Evolutionary conservation across 148 eudicot species (phyloP).

Genomic region (Heliamphora exappendiculata): DNA sequence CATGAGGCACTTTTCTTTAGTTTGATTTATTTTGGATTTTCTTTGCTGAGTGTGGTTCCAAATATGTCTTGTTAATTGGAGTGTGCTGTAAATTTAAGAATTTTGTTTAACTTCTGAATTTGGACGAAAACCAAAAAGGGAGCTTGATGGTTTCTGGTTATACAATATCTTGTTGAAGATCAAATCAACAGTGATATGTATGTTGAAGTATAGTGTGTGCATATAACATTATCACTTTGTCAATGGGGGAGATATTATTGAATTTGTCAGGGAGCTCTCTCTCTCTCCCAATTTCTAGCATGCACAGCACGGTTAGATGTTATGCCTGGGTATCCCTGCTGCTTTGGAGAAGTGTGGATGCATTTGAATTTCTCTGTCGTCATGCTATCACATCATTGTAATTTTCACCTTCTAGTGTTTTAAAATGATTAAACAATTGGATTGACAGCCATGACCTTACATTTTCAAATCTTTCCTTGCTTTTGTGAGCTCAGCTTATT

Average conservation of each 20-base stretch:
- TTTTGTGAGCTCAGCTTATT: slow-evolving; percentile 8
- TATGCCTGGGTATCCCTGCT: background rate
- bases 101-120: background rate
- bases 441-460: background rate
- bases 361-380: background rate
- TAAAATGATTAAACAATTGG: background rate
- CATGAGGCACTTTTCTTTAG: background rate
- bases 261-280: background rate
- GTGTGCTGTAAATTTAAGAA: background rate
- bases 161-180: background rate
- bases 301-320: background rate
- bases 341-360: background rate
- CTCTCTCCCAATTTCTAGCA: background rate
- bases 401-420: background rate
- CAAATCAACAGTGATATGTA: background rate
- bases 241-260: background rate
- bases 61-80: background rate
- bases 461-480: background rate
- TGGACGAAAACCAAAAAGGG: background rate
- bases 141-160: slow-evolving; percentile 1
- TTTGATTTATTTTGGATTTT: background rate
- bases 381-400: background rate
- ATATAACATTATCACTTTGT: background rate
- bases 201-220: background rate
- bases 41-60: background rate